A percentile compares a stretch with the other conserved stretches of the same genome.
Conservation (phyloP, 1,139 yeast species). For the Magnusiomyces fungicola region DNA sequence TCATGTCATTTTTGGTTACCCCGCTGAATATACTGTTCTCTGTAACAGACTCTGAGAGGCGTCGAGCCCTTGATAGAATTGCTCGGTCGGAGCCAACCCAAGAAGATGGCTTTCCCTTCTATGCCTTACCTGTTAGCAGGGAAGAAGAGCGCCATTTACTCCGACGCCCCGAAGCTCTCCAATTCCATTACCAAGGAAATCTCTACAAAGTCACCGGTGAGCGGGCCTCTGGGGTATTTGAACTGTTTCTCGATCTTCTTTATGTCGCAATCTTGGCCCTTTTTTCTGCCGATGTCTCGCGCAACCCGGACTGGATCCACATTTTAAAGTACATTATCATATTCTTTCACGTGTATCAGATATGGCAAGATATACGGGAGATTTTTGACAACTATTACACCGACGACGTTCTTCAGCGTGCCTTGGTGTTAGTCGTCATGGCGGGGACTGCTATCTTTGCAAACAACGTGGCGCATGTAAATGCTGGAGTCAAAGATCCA, state of each 20-base stretch:
- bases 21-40: no score
- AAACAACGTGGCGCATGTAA: slow-evolving; percentile 43
- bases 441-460: slow-evolving; percentile 45
- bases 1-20: no score
- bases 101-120: slow-evolving; percentile 15
- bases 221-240: slow-evolving; percentile 45
- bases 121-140: slow-evolving; percentile 10
- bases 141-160: slow-evolving; percentile 23
- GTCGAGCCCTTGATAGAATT: slow-evolving; percentile 13
- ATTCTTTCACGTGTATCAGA: slow-evolving; percentile 53
- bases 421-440: slow-evolving; percentile 49
- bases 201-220: slow-evolving; percentile 52
- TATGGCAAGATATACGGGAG: slow-evolving; percentile 60
- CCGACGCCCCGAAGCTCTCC: slow-evolving; percentile 52
- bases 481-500: slow-evolving; percentile 29
- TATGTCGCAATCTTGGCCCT: slow-evolving; percentile 61
- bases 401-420: slow-evolving; percentile 52
- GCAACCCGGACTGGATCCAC: slow-evolving; percentile 43
- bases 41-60: slow-evolving; percentile 7
- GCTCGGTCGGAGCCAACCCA: slow-evolving; percentile 11
- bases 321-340: slow-evolving; percentile 45
- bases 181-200: slow-evolving; percentile 52
- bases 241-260: slow-evolving; percentile 54
- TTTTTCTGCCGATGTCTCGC: slow-evolving; percentile 49
- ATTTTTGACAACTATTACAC: slow-evolving; percentile 58